Evolutionary conservation across 202 grass and related monocot species (phyloP).

Genomic region (Schoenoplectus triqueter): DNA sequence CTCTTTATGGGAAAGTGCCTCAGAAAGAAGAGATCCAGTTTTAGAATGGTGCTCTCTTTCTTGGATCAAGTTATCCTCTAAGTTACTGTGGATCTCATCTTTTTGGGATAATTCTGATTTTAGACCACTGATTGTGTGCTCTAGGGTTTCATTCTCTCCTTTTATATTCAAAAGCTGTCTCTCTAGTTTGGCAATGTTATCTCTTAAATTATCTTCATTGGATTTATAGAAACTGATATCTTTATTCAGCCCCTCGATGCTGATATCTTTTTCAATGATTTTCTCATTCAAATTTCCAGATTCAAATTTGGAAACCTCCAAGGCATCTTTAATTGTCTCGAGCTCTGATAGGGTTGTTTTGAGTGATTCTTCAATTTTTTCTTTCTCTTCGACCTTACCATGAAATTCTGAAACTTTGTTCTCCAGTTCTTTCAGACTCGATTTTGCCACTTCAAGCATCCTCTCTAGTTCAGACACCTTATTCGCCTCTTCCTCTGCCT

Average conservation of each 20-base stretch:
- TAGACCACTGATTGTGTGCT: constrained; percentile 53
- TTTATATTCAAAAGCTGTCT: constrained; percentile 59
- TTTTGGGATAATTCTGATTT: constrained; percentile 62
- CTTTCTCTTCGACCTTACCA: constrained; percentile 53
- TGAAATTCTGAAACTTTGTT: constrained; percentile 58
- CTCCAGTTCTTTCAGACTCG: constrained; percentile 73
- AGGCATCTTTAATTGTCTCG: constrained; percentile 55
- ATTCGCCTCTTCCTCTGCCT: constrained; percentile 69
- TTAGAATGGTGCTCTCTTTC: constrained; percentile 61
- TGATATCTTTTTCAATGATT: constrained; percentile 64
- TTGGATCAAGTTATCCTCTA: constrained; percentile 34
- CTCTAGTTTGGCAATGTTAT: constrained; percentile 60
- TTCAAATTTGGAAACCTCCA: constrained; percentile 74
- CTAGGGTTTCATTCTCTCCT: constrained; percentile 62
- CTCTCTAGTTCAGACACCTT: constrained; percentile 77
- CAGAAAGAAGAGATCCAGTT: constrained; percentile 59
- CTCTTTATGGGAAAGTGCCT: constrained; percentile 67
- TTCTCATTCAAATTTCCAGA: constrained; percentile 70
- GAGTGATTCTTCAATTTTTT: constrained; percentile 69
- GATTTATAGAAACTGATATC: constrained; percentile 62
- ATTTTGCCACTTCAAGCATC: constrained; percentile 57
- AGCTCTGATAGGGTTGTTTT: constrained; percentile 63
- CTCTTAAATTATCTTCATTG: constrained; percentile 73
- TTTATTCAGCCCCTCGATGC: constrained; percentile 65
- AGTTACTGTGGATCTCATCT: constrained; percentile 42